phyloP scores from a whole-genome alignment of 1,284 basidiomycete species.

The Rhodotorula sp. region DNA sequence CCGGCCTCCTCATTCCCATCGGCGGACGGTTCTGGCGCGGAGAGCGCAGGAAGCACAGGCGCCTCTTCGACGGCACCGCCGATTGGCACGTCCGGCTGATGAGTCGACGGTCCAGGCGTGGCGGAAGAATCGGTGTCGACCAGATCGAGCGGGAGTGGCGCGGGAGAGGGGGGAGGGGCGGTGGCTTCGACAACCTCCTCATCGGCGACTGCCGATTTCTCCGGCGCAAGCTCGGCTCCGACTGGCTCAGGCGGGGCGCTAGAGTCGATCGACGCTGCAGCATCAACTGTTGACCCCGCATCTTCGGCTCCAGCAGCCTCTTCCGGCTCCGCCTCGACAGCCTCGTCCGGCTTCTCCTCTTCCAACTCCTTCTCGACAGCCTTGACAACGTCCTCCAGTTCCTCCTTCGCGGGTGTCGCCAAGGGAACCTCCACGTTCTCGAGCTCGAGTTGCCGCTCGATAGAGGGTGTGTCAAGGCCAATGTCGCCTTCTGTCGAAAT shows the following conservation, averaged over 20 bases:
- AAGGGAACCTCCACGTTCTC: background rate
- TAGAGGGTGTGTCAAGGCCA: background rate
- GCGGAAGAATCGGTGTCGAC: too few relatives aligned
- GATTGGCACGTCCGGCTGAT: background rate
- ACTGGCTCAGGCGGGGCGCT: background rate
- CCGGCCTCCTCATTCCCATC: background rate
- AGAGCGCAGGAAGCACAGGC: background rate
- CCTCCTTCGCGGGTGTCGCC: background rate
- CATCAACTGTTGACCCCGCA: background rate
- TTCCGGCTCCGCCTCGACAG: background rate
- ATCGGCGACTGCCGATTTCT: background rate
- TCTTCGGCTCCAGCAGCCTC: background rate
- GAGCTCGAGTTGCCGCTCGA: background rate
- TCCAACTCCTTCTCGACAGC: constrained; percentile 21
- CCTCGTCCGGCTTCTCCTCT: background rate
- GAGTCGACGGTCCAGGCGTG: too few relatives aligned
- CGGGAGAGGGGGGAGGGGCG: too few relatives aligned
- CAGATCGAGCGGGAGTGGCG: too few relatives aligned
- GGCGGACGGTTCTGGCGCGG: background rate
- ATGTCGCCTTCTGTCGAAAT: background rate
- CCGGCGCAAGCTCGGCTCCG: background rate
- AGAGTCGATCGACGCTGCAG: background rate
- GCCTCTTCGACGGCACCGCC: background rate
- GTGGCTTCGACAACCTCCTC: background rate
- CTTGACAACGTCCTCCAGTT: constrained; percentile 15